phyloP scores from a whole-genome alignment of 345 rosid genomes.

The Citrus trifoliata region DNA sequence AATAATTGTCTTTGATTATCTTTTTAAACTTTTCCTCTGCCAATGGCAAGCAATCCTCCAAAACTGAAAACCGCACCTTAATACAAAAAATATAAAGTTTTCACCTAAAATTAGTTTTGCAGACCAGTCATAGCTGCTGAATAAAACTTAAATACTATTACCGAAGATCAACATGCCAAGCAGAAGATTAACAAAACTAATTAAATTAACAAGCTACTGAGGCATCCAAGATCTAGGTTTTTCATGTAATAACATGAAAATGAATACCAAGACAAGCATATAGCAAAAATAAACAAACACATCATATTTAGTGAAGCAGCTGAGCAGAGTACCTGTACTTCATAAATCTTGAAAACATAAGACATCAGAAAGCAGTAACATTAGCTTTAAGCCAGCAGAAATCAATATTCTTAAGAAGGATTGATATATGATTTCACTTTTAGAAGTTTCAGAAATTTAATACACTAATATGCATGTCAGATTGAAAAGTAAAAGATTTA shows the following conservation, averaged over 20 bases:
- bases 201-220: neutral
- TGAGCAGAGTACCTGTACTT: neutral
- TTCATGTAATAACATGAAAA: neutral
- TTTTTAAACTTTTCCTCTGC: slow-evolving; percentile 23
- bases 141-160: neutral
- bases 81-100: neutral
- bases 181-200: neutral
- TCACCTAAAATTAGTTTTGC: neutral
- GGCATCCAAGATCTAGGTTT: neutral
- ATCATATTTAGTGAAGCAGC: neutral
- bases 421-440: neutral
- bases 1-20: slow-evolving; percentile 29
- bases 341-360: neutral
- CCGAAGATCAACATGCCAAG: neutral
- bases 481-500: neutral
- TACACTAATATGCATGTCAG: neutral
- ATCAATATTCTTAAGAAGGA: neutral
- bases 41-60: slow-evolving; percentile 23
- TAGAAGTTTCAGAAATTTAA: neutral
- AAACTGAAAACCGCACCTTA: slow-evolving; percentile 26
- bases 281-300: neutral
- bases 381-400: neutral
- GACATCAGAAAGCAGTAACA: neutral
- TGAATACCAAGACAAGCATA: neutral
- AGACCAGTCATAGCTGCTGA: neutral